phyloP scores from a whole-genome alignment of 805 yeast genomes.

The Lipomyces orientalis region DNA sequence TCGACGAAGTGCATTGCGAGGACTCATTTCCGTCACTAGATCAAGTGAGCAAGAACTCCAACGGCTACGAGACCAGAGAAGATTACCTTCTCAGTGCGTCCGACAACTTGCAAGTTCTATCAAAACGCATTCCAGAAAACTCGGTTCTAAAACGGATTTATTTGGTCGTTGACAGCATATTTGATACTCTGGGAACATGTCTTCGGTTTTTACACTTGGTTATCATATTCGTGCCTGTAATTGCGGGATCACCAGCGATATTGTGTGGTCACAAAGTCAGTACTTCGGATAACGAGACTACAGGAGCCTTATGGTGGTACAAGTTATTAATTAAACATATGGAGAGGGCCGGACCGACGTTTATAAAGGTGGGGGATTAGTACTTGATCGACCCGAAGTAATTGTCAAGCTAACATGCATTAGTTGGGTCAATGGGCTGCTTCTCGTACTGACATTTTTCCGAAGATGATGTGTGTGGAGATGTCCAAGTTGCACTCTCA shows the following conservation, averaged over 20 bases:
- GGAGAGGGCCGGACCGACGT: slow-evolving; percentile 91
- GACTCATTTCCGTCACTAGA: slow-evolving; percentile 25
- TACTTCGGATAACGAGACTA: slow-evolving; percentile 50
- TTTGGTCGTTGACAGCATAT: not conserved
- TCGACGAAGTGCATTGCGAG: not conserved
- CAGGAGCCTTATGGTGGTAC: slow-evolving; percentile 78
- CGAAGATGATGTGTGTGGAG: slow-evolving; percentile 76
- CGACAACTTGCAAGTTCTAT: slow-evolving; percentile 5
- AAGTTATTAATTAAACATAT: slow-evolving; percentile 64
- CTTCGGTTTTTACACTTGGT: slow-evolving; percentile 73
- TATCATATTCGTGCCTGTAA: slow-evolving; percentile 69
- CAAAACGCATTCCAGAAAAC: slow-evolving; percentile 12
- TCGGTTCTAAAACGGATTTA: not conserved
- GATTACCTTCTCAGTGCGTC: slow-evolving; percentile 31
- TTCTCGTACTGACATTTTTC: slow-evolving; percentile 90
- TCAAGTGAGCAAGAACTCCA: slow-evolving; percentile 14
- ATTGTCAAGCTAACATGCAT: slow-evolving; percentile 48
- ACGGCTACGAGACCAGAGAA: slow-evolving; percentile 25
- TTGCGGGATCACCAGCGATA: slow-evolving; percentile 66
- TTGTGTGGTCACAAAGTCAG: slow-evolving; percentile 53
- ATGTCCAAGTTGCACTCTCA: slow-evolving; percentile 80
- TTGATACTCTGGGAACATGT: slow-evolving; percentile 71
- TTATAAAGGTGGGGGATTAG: slow-evolving; percentile 46
- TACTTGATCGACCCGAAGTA: slow-evolving; percentile 10
- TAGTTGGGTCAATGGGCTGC: slow-evolving; percentile 99